Percentiles rank a stretch among this genome's conserved stretches.
phyloP scores from a whole-genome alignment of 352 stramenopile genomes.

The Thalassiosira livingstoniorum region DNA sequence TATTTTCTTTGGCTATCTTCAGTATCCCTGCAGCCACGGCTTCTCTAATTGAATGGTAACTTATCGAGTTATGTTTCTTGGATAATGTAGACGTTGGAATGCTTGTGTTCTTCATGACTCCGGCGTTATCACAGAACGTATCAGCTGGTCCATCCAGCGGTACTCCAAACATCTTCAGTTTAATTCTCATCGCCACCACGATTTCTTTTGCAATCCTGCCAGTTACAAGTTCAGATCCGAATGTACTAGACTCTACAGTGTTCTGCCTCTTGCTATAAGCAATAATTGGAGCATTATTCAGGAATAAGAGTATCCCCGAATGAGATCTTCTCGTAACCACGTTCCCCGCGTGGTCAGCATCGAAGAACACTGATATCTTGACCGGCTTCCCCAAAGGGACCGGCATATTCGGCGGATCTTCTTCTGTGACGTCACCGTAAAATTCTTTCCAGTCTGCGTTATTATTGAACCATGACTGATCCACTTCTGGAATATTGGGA shows the following conservation, averaged over 20 bases:
- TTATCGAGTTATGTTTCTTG: constrained; percentile 72
- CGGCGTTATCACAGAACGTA: constrained; percentile 63
- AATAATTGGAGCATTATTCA: constrained; percentile 55
- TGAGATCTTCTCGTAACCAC: constrained; percentile 50
- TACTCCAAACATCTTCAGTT: constrained; percentile 64
- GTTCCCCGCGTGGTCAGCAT: constrained; percentile 61
- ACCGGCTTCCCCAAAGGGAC: constrained; percentile 40
- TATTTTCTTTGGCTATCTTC: constrained; percentile 57
- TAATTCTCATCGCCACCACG: constrained; percentile 54
- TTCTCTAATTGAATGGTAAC: constrained; percentile 59
- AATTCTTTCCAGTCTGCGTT: constrained; percentile 49
- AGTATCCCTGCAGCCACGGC: constrained; percentile 55
- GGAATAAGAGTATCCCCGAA: constrained; percentile 58
- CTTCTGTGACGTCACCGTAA: constrained; percentile 47
- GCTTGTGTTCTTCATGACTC: constrained; percentile 58
- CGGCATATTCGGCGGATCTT: constrained; percentile 37
- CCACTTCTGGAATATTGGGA: background rate
- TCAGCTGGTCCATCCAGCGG: constrained; percentile 48
- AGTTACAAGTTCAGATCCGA: constrained; percentile 59
- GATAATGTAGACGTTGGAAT: constrained; percentile 52
- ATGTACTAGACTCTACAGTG: constrained; percentile 61
- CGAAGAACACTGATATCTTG: constrained; percentile 25
- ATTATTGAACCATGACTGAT: constrained; percentile 21
- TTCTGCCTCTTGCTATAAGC: constrained; percentile 61
- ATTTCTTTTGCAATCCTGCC: constrained; percentile 32